phyloP scores from a whole-genome alignment of 2,329 filamentous ascomycete species.

The Orbilia blumenaviensis region DNA sequence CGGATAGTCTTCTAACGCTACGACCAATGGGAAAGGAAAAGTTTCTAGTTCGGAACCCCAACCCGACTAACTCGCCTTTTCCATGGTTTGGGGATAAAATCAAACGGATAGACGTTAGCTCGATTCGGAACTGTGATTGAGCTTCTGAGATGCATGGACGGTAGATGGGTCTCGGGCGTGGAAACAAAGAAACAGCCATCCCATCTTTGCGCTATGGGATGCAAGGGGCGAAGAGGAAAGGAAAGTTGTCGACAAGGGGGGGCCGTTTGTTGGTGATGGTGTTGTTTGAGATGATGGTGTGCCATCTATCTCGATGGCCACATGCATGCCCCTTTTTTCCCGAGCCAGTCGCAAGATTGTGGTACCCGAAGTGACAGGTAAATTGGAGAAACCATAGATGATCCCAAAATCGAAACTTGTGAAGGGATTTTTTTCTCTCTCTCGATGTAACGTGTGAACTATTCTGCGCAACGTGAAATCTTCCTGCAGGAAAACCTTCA shows the following conservation, averaged over 20 bases:
- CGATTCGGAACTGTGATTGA: slow-evolving; percentile 52
- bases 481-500: slow-evolving; percentile 10
- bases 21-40: slow-evolving; percentile 29
- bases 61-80: slow-evolving; percentile 4
- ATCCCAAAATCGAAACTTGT: slow-evolving; percentile 12
- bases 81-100: not conserved
- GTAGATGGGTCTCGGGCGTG: slow-evolving; percentile 15
- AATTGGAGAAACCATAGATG: slow-evolving; percentile 33
- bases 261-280: slow-evolving; percentile 7
- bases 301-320: slow-evolving; percentile 45
- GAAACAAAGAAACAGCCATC: slow-evolving; percentile 11
- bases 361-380: slow-evolving; percentile 54
- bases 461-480: slow-evolving; percentile 5
- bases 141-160: not conserved
- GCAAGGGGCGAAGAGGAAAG: slow-evolving; percentile 41
- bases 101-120: slow-evolving; percentile 30
- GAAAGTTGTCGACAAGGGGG: slow-evolving; percentile 25
- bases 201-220: slow-evolving; percentile 18
- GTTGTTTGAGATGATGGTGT: slow-evolving; percentile 34
- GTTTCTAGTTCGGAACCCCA: slow-evolving; percentile 22
- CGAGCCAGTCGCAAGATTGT: slow-evolving; percentile 54
- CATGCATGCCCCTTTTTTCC: slow-evolving; percentile 55
- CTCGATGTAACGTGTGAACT: slow-evolving; percentile 24
- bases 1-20: not conserved
- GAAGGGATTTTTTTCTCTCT: not conserved